Evolutionary conservation across 306 rosid genomes (phyloP).

Genomic region (Medicago lupulina): DNA sequence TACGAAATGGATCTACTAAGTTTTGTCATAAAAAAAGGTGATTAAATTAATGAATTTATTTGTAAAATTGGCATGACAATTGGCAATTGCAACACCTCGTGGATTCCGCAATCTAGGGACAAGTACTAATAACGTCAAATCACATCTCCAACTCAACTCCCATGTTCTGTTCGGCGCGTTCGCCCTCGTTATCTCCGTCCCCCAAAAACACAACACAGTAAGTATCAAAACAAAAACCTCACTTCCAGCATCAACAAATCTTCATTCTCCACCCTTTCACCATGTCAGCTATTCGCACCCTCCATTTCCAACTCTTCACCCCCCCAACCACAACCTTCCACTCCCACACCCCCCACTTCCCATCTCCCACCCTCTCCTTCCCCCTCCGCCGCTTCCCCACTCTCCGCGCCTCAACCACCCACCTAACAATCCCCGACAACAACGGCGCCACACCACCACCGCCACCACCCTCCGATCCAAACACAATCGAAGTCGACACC

Average conservation of each 20-base stretch:
- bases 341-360: conserved; percentile 33
- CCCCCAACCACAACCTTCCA: conserved; percentile 42
- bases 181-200: conserved; percentile 31
- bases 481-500: conserved; percentile 81
- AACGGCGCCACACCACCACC: conserved; percentile 5
- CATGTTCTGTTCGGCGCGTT: neutral
- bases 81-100: neutral
- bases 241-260: neutral
- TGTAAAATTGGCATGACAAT: no score
- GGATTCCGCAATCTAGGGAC: conserved; percentile 14
- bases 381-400: conserved; percentile 32
- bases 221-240: neutral
- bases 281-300: conserved; percentile 73
- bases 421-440: conserved; percentile 19
- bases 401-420: conserved; percentile 31
- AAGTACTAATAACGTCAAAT: neutral
- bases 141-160: neutral
- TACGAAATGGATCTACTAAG: no score
- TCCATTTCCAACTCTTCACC: conserved; percentile 66
- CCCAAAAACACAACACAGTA: neutral
- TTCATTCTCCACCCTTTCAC: neutral
- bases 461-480: conserved; percentile 49
- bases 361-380: conserved; percentile 38
- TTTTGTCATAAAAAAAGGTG: no score
- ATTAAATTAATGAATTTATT: no score